Base-by-base conservation (phyloP, 2,329 filamentous ascomycete species). In the Cladosporium sp. region DNA sequence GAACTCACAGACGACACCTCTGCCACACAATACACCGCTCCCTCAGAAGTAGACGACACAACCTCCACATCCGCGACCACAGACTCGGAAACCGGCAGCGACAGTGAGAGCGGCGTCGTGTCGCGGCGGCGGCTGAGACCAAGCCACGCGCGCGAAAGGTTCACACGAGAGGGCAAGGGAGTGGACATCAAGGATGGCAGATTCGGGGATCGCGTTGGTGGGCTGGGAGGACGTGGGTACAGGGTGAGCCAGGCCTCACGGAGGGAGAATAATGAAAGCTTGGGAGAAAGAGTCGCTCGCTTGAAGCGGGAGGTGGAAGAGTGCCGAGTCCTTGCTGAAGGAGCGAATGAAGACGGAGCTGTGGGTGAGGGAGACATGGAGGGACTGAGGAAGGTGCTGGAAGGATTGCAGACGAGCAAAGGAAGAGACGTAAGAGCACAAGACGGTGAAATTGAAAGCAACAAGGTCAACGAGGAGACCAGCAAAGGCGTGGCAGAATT, bases 1-100 rank as follows among this genome's bases (percentile, higher is more conserved):
- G 93, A 96, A 65, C 83, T 97, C 71, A 94, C 91, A 65, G 92
- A 97, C 75, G 93, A 96, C 78, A 91, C 88, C 69, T 96, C 93
- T 15, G 55, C 26, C 7, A 62, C 57, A 5, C 26, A 65, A 7
- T 64, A 24, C 51, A 49, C 55, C 68, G 51, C 51, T 26, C 51
- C 61, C 51, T 64, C 61, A 64, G 61, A 64, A 64, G 61, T 32
- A 30, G 61, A 54, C 21, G 15, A 68, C 66, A 15, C 67, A 59
- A 26, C 60, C 18, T 58, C 62, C 7, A 30, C 65, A 14, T 74
- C 78, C 32, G 81, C 80, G n/a, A 65, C 66, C 30, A 71, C 70
- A 8, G 67, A 69, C 38, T 71, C 71, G 49, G 71, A 71, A 21
- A 67, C 69, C 12, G 67, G 68, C 12, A 87, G 90, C 61, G 87